phyloP scores from a whole-genome alignment of 148 eudicot species.

The Chenopodium berlandieri region DNA sequence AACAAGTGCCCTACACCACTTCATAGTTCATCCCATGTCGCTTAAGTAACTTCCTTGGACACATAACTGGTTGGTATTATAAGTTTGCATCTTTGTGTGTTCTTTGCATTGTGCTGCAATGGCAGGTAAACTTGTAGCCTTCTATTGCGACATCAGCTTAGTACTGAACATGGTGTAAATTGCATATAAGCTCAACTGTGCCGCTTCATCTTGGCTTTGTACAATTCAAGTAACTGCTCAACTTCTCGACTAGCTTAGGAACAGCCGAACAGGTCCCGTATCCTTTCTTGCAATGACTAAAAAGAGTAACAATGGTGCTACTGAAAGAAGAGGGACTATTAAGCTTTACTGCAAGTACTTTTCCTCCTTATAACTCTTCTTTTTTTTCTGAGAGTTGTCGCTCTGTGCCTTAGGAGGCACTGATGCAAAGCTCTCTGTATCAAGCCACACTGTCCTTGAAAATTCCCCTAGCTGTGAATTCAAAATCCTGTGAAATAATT shows the following conservation, averaged over 20 bases:
- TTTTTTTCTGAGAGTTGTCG: not conserved
- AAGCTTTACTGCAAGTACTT: not conserved
- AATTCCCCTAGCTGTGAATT: not conserved
- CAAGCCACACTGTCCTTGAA: not conserved
- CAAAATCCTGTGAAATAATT: not conserved
- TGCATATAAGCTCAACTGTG: not conserved
- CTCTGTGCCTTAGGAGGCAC: not conserved
- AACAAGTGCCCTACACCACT: not conserved
- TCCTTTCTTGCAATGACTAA: not conserved
- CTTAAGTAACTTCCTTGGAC: not conserved
- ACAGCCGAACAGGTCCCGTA: not conserved
- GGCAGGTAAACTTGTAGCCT: too few relatives aligned
- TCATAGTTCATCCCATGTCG: not conserved
- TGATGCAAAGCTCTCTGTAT: not conserved
- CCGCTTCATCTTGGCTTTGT: not conserved
- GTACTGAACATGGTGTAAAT: not conserved
- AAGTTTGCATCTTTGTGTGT: not conserved
- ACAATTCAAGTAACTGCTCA: not conserved
- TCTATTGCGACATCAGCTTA: not conserved
- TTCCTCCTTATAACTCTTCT: not conserved
- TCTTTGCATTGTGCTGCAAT: not conserved
- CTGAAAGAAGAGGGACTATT: not conserved
- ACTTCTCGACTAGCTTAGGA: not conserved
- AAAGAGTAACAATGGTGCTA: not conserved
- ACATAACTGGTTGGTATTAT: not conserved